phyloP scores from a whole-genome alignment of 2,329 filamentous ascomycete species.

The Penicillium sp. region DNA sequence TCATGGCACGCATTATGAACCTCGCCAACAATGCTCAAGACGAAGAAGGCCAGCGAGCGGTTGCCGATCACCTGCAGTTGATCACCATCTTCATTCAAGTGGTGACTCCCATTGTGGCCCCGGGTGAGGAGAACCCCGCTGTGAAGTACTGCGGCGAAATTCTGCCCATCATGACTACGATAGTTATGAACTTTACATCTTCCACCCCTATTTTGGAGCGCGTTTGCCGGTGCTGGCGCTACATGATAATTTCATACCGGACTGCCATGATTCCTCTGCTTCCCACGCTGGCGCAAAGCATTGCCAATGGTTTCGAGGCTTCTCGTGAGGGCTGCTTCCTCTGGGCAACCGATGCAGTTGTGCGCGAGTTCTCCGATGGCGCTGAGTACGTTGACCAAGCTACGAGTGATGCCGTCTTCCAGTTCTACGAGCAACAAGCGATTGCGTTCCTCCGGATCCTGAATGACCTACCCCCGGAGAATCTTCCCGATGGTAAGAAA shows the following conservation, averaged over 20 bases:
- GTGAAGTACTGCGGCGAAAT: slow-evolving; percentile 97
- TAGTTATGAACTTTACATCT: slow-evolving; percentile 80
- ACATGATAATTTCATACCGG: slow-evolving; percentile 94
- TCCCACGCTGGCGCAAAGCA: slow-evolving; percentile 79
- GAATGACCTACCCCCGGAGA: slow-evolving; percentile 73
- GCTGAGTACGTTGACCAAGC: slow-evolving; percentile 75
- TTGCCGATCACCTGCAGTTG: slow-evolving; percentile 91
- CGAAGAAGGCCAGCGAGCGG: slow-evolving; percentile 76
- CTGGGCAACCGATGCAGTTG: slow-evolving; percentile 94
- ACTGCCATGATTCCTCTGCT: slow-evolving; percentile 83
- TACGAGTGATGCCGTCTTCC: slow-evolving; percentile 85
- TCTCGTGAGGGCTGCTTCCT: slow-evolving; percentile 94
- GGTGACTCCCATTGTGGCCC: slow-evolving; percentile 70
- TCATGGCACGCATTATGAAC: slow-evolving; percentile 78
- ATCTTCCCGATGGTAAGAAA: slow-evolving; percentile 65
- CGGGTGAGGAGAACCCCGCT: slow-evolving; percentile 75
- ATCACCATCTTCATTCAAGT: slow-evolving; percentile 85
- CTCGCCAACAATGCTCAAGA: slow-evolving; percentile 83
- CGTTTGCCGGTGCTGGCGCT: slow-evolving; percentile 91
- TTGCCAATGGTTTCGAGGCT: slow-evolving; percentile 77
- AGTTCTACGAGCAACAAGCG: slow-evolving; percentile 91
- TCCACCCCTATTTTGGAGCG: slow-evolving; percentile 89
- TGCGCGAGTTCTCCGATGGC: slow-evolving; percentile 92
- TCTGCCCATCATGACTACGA: slow-evolving; percentile 79
- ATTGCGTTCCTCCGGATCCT: slow-evolving; percentile 85